Conservation (phyloP, 192 early-diverging fungal species). For the Coemansia aciculifera region DNA sequence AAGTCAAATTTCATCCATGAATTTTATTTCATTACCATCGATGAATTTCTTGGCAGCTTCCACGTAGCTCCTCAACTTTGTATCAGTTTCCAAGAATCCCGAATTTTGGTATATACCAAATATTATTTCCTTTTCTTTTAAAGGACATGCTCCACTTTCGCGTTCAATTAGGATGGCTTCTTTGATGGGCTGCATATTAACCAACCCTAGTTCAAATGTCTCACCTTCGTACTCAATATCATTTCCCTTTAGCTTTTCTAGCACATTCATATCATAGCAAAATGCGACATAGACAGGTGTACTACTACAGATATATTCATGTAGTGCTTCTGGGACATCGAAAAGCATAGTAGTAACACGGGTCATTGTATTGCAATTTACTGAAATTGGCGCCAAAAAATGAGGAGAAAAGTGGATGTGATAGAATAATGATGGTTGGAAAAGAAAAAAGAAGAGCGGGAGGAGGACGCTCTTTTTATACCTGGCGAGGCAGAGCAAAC, state of each 20-base stretch:
- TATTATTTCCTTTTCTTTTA: too few relatives aligned
- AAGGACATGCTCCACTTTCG: too few relatives aligned
- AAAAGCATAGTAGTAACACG: neutral
- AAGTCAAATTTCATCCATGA: too few relatives aligned
- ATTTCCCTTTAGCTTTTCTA: neutral
- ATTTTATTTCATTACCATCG: too few relatives aligned
- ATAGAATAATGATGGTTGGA: neutral
- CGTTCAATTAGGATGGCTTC: too few relatives aligned
- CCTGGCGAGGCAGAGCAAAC: neutral
- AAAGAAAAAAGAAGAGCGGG: neutral
- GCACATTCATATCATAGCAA: neutral
- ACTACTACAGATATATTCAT: neutral
- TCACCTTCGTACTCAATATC: neutral
- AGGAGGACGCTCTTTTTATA: neutral
- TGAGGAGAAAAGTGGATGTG: neutral
- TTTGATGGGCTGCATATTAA: too few relatives aligned
- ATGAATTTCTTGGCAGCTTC: too few relatives aligned
- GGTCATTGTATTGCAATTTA: neutral
- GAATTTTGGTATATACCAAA: too few relatives aligned
- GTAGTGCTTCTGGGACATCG: neutral
- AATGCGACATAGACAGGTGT: neutral
- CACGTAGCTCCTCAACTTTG: too few relatives aligned
- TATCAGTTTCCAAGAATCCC: too few relatives aligned
- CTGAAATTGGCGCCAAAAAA: neutral
- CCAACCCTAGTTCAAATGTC: neutral